phyloP scores from a whole-genome alignment of 148 eudicot species.

The Fagopyrum tataricum region DNA sequence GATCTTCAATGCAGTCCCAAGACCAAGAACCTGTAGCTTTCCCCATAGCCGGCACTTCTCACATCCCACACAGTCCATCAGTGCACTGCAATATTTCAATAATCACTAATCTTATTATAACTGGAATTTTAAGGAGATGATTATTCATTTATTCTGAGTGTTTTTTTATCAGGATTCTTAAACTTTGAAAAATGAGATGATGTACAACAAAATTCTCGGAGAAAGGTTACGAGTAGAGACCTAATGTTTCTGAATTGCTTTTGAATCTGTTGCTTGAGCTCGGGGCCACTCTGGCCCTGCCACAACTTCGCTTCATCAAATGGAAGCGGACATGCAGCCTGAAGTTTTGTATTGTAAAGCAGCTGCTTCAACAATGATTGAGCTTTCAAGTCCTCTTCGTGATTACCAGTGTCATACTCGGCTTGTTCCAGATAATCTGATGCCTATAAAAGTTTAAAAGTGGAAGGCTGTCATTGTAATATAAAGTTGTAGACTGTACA shows the following conservation, averaged over 20 bases:
- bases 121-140: too few relatives aligned
- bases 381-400: slow-evolving; percentile 72
- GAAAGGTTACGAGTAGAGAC: not conserved
- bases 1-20: slow-evolving; percentile 90
- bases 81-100: slow-evolving; percentile 44
- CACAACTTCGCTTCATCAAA: slow-evolving; percentile 93
- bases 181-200: not conserved
- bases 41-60: slow-evolving; percentile 99
- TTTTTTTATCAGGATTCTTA: too few relatives aligned
- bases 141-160: too few relatives aligned
- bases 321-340: slow-evolving; percentile 89
- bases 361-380: slow-evolving; percentile 75
- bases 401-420: slow-evolving; percentile 89
- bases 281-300: slow-evolving; percentile 95
- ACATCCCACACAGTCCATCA: slow-evolving; percentile 98
- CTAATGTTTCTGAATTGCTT: slow-evolving; percentile 59
- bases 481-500: not conserved
- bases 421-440: slow-evolving; percentile 87
- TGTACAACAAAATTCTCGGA: not conserved
- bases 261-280: slow-evolving; percentile 75
- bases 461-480: not conserved
- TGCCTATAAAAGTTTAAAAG: slow-evolving; percentile 36
- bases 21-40: slow-evolving; percentile 94
- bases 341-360: slow-evolving; percentile 63
- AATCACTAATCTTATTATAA: too few relatives aligned